Evolutionary conservation across 2,329 filamentous ascomycete species (phyloP), one percentile per base, ranked within the genome.

Genomic region (Saccharata proteae): DNA sequence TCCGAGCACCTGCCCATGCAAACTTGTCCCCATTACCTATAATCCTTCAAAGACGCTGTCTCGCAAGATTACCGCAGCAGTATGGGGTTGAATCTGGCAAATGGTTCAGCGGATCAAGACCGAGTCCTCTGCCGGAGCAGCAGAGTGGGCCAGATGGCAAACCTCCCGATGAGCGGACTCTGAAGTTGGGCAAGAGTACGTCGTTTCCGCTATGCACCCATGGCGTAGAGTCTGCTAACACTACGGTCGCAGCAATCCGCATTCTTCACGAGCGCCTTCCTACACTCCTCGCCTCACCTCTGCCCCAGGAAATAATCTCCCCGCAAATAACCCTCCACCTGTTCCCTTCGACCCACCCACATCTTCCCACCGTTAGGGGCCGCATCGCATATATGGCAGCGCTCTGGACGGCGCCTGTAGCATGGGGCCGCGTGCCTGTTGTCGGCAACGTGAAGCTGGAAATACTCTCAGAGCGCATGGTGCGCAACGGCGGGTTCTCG

Each of bases 391-490:
- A 98, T 55, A 80, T 80, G 20, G 88, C 90, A 12, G 90, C 90
- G 3, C 65, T 98, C 21, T 96, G 86, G 86, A 94, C 90, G 1
- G 85, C 86, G 0, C 90, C 90, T 0, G 79, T 98, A 30, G 88
- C 86, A 17, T 98, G 90, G 90, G 92, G 92, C 47, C 75, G 82
- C 16, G 70, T 98, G 1, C 90, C 90, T 3, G 73, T 96, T 13
- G 71, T 94, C 18, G 86, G 88, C 42, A 93, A 93, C 47, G 83
- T 94, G 26, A 77, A 76, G 43, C 70, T 98, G 8, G 76, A 83
- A 45, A 90, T 98, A 31, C 58, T 93, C 12, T 88, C 82, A 9
- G 86, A 93, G 62, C 80, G 88, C 44, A 90, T 98, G 71, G 73
- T 79, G 11, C 55, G 58, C 35, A 70, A 72, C 38, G 67, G 48